Conservation (phyloP, 148 eudicot genomes). For the Hydrangea macrophylla region DNA sequence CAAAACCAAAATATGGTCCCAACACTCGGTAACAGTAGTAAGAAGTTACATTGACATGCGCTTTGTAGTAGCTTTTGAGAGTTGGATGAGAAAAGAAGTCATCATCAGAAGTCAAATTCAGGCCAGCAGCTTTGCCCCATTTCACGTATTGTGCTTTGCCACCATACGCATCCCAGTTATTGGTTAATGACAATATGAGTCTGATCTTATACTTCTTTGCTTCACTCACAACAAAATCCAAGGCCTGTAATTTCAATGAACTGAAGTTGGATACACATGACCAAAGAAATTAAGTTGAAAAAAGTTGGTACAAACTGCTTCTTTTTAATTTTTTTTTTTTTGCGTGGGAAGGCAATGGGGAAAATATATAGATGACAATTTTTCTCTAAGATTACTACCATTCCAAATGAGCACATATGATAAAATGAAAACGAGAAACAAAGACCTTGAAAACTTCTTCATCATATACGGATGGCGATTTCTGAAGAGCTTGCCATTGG, state of each 20-base stretch:
- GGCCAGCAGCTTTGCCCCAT: slow-evolving; percentile 86
- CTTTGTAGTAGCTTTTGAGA: slow-evolving; percentile 64
- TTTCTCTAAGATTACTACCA: too few relatives aligned
- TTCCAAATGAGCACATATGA: too few relatives aligned
- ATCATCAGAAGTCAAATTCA: slow-evolving; percentile 61
- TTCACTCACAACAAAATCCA: slow-evolving; percentile 90
- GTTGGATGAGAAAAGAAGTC: slow-evolving; percentile 73
- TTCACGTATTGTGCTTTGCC: slow-evolving; percentile 87
- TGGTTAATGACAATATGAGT: slow-evolving; percentile 70
- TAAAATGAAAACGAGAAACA: neutral
- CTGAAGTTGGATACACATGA: neutral
- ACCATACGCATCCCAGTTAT: slow-evolving; percentile 90
- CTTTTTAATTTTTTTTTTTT: too few relatives aligned
- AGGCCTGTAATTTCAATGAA: slow-evolving; percentile 44
- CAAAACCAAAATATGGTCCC: neutral
- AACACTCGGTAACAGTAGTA: neutral
- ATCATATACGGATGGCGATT: slow-evolving; percentile 73
- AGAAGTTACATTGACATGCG: slow-evolving; percentile 59
- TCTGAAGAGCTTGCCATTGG: slow-evolving; percentile 86
- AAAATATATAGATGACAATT: too few relatives aligned
- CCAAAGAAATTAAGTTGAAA: too few relatives aligned
- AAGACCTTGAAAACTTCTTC: slow-evolving; percentile 83
- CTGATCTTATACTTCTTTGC: slow-evolving; percentile 81
- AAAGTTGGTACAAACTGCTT: neutral
- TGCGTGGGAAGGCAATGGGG: neutral